These are phyloP conservation scores for Jatropha curcas DNA, from an alignment of 345 rosid species.

Conservation along the genomic window DNA sequence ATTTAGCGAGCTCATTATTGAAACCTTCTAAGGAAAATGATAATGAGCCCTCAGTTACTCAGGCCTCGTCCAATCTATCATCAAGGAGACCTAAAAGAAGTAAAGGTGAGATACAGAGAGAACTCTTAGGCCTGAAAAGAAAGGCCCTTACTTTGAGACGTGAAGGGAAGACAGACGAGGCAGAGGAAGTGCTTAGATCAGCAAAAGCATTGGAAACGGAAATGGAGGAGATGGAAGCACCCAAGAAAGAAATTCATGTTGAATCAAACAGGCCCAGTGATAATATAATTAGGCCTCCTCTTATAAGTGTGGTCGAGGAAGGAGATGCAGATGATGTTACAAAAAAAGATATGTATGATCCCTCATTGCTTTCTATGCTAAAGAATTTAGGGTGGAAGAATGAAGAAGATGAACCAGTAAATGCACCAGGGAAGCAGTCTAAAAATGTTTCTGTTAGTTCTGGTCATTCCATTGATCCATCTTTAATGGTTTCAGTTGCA, in stretches of 20 bases:
- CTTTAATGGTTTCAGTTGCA: constrained; percentile 4
- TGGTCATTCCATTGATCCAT: constrained; percentile 24
- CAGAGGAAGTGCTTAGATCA: constrained; percentile 59
- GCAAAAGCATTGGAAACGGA: constrained; percentile 65
- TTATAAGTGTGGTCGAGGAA: constrained; percentile 28
- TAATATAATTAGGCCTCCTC: constrained; percentile 19
- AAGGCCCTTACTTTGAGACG: constrained; percentile 78
- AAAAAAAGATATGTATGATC: constrained; percentile 63
- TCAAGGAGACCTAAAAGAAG: constrained; percentile 45
- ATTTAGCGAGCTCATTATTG: constrained; percentile 17
- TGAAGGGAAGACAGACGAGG: constrained; percentile 72
- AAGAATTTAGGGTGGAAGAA: constrained; percentile 63
- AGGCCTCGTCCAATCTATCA: constrained; percentile 21
- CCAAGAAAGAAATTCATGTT: constrained; percentile 36
- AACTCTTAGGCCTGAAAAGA: constrained; percentile 75
- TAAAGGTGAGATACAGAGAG: constrained; percentile 81
- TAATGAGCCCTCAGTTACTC: constrained; percentile 27
- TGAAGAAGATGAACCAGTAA: constrained; percentile 38
- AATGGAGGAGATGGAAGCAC: constrained; percentile 56
- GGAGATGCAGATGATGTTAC: constrained; percentile 46
- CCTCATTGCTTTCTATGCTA: constrained; percentile 46
- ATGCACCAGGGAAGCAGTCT: constrained; percentile 24
- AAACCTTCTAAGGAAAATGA: constrained; percentile 28
- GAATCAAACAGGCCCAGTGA: constrained; percentile 27
- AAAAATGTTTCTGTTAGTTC: constrained; percentile 29